Base-by-base conservation (phyloP, 2,329 filamentous ascomycete genomes). In the Nigrospora sphaerica region DNA sequence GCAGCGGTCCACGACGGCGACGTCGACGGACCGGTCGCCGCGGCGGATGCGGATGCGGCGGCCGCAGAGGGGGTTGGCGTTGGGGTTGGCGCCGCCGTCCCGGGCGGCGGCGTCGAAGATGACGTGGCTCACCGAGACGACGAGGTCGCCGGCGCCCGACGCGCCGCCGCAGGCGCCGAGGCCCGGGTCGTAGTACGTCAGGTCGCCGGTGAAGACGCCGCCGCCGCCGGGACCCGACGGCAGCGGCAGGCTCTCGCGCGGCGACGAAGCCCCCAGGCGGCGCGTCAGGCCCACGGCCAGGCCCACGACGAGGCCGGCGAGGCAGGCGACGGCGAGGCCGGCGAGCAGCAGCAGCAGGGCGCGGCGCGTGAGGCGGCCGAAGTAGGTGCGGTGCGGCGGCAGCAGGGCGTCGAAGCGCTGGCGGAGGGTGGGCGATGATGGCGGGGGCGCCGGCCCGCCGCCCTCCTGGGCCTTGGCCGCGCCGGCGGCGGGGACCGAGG, bases 1-100 rank as follows among this genome's bases (percentile, higher is more conserved):
- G 65, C 85, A 89, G 44, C 83, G 72, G 64, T 89, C 85, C 6
- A 88, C 83, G 7, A 89, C 79, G 17, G 67, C 81, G 23, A 87
- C 72, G 52, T 82, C 78, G 2, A 65, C 60, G 18, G 52, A 59
- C n/a, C 32, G 56, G 32, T 58, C 56, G 2, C 80, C 51, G 2
- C 80, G 51, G 61, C 61, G 49, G 28, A 87, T 75, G 23, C 83
- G 71, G n/a, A 93, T 77, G 61, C 72, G 80, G 56, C 71, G 69
- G 2, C 82, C 83, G 57, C 88, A 92, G 1, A 87, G 63, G 2
- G 80, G 78, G 54, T 88, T 88, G 12, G 67, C 60, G 59, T 88
- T 88, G 1, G 78, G 75, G 58, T 82, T 71, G 3, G 74, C 57
- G 33, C 47, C 49, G 31, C 34, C 42, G 33, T 48, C 47, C 2